Evolutionary conservation across 1,139 yeast species (phyloP), one percentile per base, ranked within the genome.

Genomic region (Diutina sp.): DNA sequence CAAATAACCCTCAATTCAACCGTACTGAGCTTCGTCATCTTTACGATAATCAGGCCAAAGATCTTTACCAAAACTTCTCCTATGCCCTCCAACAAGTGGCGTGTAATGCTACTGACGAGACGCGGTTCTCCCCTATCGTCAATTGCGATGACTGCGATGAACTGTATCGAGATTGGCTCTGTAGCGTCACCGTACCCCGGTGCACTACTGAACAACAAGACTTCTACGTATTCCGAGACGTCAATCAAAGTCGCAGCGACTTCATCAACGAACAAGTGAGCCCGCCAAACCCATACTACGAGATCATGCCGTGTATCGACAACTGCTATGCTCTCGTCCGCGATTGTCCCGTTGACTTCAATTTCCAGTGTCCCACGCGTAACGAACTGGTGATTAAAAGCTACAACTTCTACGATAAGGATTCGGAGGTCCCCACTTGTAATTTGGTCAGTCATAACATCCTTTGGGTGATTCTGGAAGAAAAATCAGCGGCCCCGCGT

Each of bases 141-240:
- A 74, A 84, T 0, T 93, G 99, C 65, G 77, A 73, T 12, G 85
- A 88, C 64, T 93, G 99, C 67, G 78, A 80, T 1, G 63, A 68
- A 3, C 77, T 93, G 1, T 93, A 93, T 67, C 84, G 83, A 64
- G 78, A 85, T 64, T 93, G 99, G 99, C 75, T 93, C 21, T 93
- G 99, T 70, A 79, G 96, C 0, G 90, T 89, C 5, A 76, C 90
- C 0, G 87, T 93, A n/a, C 98, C 99, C 0, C 73, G 98, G 45
- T 93, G 99, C 64, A 73, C 87, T 0, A 65, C 68, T 1, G 59
- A 69, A 55, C 67, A 78, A 38, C 67, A 74, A 6, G 65, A 77
- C 0, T 83, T 80, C 16, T 82, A 83, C 65, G 67, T 69, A 38
- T 62, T 66, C 38, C 75, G 96, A 46, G 69, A 71, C 3, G 69